A percentile compares a stretch with the other conserved stretches of the same genome.
phyloP scores from a whole-genome alignment of 2,329 filamentous ascomycete genomes.

The Byssothecium circinans region DNA sequence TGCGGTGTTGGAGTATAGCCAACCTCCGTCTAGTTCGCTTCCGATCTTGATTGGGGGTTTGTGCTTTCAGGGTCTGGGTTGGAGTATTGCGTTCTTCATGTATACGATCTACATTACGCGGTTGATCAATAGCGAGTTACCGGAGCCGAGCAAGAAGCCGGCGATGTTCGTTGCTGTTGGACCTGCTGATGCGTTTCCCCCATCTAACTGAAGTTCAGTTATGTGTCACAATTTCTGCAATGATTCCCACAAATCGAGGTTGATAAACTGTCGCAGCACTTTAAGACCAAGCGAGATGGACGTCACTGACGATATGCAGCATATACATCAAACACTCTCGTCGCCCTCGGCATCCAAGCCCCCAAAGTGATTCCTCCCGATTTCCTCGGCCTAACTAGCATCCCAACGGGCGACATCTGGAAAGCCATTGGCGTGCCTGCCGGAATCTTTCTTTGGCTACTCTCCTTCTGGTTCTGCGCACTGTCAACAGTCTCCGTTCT shows the following conservation, averaged over 20 bases:
- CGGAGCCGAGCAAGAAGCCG: conserved; percentile 44
- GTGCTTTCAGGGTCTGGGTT: conserved; percentile 69
- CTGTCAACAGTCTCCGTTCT: conserved; percentile 45
- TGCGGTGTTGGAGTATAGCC: conserved; percentile 37
- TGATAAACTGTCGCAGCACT: too few species aligned
- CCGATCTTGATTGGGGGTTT: conserved; percentile 57
- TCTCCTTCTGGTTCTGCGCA: conserved; percentile 55
- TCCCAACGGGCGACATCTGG: conserved; percentile 42
- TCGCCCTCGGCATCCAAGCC: conserved; percentile 48
- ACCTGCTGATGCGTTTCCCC: conserved; percentile 14
- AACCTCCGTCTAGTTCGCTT: conserved; percentile 29
- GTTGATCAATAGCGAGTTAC: conserved; percentile 63
- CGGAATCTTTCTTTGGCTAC: conserved; percentile 52
- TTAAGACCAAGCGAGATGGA: background rate
- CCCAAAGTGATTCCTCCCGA: conserved; percentile 37
- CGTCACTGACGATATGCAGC: conserved; percentile 2
- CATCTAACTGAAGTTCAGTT: too few species aligned
- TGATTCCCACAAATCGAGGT: too few species aligned
- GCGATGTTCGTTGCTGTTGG: conserved; percentile 58
- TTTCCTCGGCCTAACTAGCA: conserved; percentile 36
- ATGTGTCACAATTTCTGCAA: background rate
- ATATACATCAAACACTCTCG: conserved; percentile 28
- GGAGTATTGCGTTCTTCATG: conserved; percentile 66
- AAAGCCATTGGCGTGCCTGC: conserved; percentile 46
- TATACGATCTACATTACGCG: conserved; percentile 72